Evolutionary conservation across 1,284 basidiomycete genomes (phyloP).

Genomic region (Fomitopsis betulina): DNA sequence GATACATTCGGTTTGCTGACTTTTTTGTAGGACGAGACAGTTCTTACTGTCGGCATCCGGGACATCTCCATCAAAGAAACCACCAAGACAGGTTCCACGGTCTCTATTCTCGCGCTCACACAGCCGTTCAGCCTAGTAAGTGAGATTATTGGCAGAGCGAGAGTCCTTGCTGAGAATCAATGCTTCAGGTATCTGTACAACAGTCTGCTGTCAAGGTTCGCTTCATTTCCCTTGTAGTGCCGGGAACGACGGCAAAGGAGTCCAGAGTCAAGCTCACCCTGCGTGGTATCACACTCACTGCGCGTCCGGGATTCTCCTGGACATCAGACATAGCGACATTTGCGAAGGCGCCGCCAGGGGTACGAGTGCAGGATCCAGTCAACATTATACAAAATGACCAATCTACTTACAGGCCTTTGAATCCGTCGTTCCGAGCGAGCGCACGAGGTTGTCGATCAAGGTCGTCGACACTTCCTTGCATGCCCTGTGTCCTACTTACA

Average conservation of each 20-base stretch:
- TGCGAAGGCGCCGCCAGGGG: constrained; percentile 83
- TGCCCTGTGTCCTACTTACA: constrained; percentile 51
- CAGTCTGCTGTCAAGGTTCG: constrained; percentile 59
- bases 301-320: constrained; percentile 65
- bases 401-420: constrained; percentile 71
- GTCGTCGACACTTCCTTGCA: constrained; percentile 71
- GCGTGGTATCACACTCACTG: constrained; percentile 60
- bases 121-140: constrained; percentile 52
- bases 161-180: neutral
- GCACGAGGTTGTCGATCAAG: constrained; percentile 66
- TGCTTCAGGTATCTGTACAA: constrained; percentile 37
- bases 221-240: constrained; percentile 63
- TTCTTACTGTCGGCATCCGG: constrained; percentile 58
- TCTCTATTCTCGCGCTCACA: constrained; percentile 47
- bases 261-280: constrained; percentile 67
- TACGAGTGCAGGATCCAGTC: constrained; percentile 33
- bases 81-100: constrained; percentile 28
- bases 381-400: neutral
- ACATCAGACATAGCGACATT: constrained; percentile 62
- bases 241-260: constrained; percentile 74
- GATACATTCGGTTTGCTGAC: neutral
- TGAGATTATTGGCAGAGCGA: constrained; percentile 9
- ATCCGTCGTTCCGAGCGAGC: constrained; percentile 87
- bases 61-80: constrained; percentile 54
- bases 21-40: constrained; percentile 60